These are phyloP conservation scores for Cladosporium halotolerans DNA, from an alignment of 2,329 filamentous ascomycete species.

Conservation along the genomic window DNA sequence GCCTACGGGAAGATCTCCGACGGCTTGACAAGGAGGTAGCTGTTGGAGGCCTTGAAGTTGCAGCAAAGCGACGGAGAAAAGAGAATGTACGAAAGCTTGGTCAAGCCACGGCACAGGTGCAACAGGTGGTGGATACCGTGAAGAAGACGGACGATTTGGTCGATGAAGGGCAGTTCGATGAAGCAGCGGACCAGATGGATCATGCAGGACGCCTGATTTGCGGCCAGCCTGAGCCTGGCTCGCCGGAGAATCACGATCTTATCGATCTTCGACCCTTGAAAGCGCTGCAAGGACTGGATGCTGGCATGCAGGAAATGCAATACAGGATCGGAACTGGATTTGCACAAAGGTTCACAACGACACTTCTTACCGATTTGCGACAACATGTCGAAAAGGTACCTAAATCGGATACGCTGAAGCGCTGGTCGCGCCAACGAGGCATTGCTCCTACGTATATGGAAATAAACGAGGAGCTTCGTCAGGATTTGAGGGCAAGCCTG, in stretches of 20 bases:
- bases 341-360: slow-evolving; percentile 70
- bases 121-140: slow-evolving; percentile 68
- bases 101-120: slow-evolving; percentile 76
- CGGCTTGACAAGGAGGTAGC: slow-evolving; percentile 83
- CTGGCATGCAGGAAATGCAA: slow-evolving; percentile 69
- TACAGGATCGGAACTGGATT: slow-evolving; percentile 81
- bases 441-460: slow-evolving; percentile 70
- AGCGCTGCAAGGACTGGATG: slow-evolving; percentile 71
- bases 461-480: slow-evolving; percentile 63
- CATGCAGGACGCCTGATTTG: slow-evolving; percentile 72
- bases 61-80: slow-evolving; percentile 71
- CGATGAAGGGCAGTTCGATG: slow-evolving; percentile 74
- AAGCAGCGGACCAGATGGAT: slow-evolving; percentile 71
- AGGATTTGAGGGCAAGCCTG: slow-evolving; percentile 63
- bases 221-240: slow-evolving; percentile 52
- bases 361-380: slow-evolving; percentile 72
- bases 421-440: slow-evolving; percentile 58
- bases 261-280: slow-evolving; percentile 70
- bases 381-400: slow-evolving; percentile 72
- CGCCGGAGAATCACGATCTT: slow-evolving; percentile 27
- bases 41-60: slow-evolving; percentile 73
- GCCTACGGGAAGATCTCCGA: slow-evolving; percentile 69
- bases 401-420: slow-evolving; percentile 65
- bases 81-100: slow-evolving; percentile 81
- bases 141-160: slow-evolving; percentile 73